These are phyloP conservation scores for Kwoniella shandongensis DNA, from an alignment of 768 basidiomycete genomes.

Conservation along the genomic window DNA sequence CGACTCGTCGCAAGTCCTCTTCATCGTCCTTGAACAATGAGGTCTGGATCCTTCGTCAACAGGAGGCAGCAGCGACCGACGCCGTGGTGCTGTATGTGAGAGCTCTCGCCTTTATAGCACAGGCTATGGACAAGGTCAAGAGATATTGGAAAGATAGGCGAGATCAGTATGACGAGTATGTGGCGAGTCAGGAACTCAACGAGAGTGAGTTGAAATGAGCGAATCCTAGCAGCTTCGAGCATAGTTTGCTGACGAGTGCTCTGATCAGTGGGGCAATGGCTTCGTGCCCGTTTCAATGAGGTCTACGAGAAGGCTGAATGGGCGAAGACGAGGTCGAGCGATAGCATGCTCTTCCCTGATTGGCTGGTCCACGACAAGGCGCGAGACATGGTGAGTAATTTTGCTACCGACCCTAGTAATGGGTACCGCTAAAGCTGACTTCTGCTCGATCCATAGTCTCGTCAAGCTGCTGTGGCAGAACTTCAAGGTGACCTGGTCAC, in stretches of 20 bases:
- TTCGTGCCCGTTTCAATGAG: constrained; percentile 88
- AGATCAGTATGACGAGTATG: constrained; percentile 20
- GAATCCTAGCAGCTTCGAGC: not conserved
- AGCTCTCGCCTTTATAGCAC: constrained; percentile 81
- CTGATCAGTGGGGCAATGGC: constrained; percentile 65
- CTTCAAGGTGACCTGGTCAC: constrained; percentile 76
- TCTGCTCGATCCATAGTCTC: constrained; percentile 64
- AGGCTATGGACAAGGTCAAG: constrained; percentile 77
- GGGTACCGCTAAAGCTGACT: not conserved
- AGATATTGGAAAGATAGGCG: constrained; percentile 57
- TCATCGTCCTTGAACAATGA: constrained; percentile 45
- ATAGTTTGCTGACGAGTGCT: constrained; percentile 5
- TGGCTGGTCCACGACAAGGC: constrained; percentile 92
- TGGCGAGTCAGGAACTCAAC: constrained; percentile 56
- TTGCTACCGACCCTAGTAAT: too few species aligned
- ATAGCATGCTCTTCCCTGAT: constrained; percentile 78
- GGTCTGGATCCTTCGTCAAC: constrained; percentile 29
- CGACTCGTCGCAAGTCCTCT: constrained; percentile 44
- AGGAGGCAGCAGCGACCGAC: constrained; percentile 47
- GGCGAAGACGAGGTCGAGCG: constrained; percentile 57
- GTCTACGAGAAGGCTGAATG: constrained; percentile 85
- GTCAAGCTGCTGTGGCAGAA: constrained; percentile 87
- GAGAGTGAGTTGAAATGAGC: constrained; percentile 59
- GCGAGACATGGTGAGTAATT: constrained; percentile 67
- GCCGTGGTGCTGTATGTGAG: constrained; percentile 51